These are phyloP conservation scores for Penicillium salamii DNA, from an alignment of 495 filamentous ascomycete genomes.

Conservation along the genomic window DNA sequence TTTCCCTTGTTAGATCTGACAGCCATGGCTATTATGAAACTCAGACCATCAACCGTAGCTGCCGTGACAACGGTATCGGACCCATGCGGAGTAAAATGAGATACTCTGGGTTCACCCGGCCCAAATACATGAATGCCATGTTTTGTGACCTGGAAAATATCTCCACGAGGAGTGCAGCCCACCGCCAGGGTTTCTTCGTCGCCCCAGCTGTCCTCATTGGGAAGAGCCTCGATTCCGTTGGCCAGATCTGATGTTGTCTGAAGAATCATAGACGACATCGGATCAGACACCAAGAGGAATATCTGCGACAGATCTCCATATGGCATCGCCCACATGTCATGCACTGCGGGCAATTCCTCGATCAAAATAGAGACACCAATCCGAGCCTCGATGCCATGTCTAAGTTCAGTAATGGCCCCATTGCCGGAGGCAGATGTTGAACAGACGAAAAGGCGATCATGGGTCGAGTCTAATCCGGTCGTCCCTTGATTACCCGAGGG, in stretches of 20 bases:
- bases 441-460: slow-evolving; percentile 39
- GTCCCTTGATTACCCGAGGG: slow-evolving; percentile 19
- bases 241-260: slow-evolving; percentile 29
- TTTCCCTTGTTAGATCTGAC: slow-evolving; percentile 22
- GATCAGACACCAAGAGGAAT: slow-evolving; percentile 39
- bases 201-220: slow-evolving; percentile 46
- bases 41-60: slow-evolving; percentile 29
- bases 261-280: slow-evolving; percentile 37
- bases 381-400: slow-evolving; percentile 67
- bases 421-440: slow-evolving; percentile 40
- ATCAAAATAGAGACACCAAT: slow-evolving; percentile 54
- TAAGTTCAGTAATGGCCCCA: slow-evolving; percentile 66
- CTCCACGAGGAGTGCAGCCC: slow-evolving; percentile 33
- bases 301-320: slow-evolving; percentile 10
- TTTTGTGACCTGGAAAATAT: slow-evolving; percentile 57
- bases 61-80: slow-evolving; percentile 20
- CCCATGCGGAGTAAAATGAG: slow-evolving; percentile 16
- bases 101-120: slow-evolving; percentile 15
- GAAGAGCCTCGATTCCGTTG: slow-evolving; percentile 37
- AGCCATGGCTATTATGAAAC: slow-evolving; percentile 26
- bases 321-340: slow-evolving; percentile 50
- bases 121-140: slow-evolving; percentile 40
- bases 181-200: slow-evolving; percentile 57
- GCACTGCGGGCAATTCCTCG: slow-evolving; percentile 32
- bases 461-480: slow-evolving; percentile 18